Evolutionary conservation across 768 basidiomycete species (phyloP).

Genomic region (Rhodosporidiobolus sp.): DNA sequence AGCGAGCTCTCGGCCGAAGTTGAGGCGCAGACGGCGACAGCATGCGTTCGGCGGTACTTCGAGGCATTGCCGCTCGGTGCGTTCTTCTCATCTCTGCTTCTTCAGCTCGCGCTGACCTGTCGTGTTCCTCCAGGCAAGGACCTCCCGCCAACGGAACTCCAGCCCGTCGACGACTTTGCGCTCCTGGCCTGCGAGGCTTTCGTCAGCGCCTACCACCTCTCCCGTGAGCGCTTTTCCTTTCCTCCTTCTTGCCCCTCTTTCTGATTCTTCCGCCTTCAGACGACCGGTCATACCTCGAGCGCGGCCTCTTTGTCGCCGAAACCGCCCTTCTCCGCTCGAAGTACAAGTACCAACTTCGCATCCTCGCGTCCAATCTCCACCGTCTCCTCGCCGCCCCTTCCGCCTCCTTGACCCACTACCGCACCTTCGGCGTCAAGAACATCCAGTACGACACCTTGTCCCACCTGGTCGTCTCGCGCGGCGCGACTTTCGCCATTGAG

Average conservation of each 20-base stretch:
- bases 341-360: constrained; percentile 71
- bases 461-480: constrained; percentile 72
- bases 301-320: constrained; percentile 66
- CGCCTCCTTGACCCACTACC: constrained; percentile 73
- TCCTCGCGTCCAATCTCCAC: constrained; percentile 76
- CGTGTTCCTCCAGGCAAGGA: constrained; percentile 51
- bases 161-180: constrained; percentile 80
- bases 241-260: background rate
- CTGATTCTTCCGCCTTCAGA: constrained; percentile 45
- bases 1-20: constrained; percentile 55
- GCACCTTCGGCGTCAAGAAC: constrained; percentile 71
- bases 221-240: constrained; percentile 35
- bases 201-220: constrained; percentile 49
- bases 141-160: constrained; percentile 72
- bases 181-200: constrained; percentile 69
- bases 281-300: constrained; percentile 62
- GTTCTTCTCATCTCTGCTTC: background rate
- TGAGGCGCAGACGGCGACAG: constrained; percentile 57
- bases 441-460: constrained; percentile 86
- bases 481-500: constrained; percentile 76
- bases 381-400: constrained; percentile 73
- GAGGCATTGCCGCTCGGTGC: constrained; percentile 62
- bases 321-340: constrained; percentile 68
- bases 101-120: background rate
- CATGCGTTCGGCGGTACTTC: constrained; percentile 64